Evolutionary conservation across 2,329 filamentous ascomycete genomes (phyloP).

Genomic region (Fusarium temperatum): DNA sequence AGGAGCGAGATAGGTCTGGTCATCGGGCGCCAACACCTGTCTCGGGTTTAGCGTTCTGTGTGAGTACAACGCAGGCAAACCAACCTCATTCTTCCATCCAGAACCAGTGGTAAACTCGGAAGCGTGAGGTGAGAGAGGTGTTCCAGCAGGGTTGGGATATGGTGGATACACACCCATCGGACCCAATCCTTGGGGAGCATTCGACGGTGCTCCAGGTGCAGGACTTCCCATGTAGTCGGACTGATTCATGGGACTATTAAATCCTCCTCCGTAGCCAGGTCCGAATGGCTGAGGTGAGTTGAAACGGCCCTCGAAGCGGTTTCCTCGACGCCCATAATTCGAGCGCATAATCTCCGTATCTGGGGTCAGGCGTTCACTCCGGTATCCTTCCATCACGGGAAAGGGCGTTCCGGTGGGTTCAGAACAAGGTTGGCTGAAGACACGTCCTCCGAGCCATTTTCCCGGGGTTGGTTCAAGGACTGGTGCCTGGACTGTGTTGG

Average conservation of each 20-base stretch:
- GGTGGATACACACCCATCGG: slow-evolving; percentile 52
- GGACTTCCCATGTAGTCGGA: slow-evolving; percentile 50
- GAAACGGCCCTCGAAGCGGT: slow-evolving; percentile 58
- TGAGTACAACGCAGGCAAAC: slow-evolving; percentile 26
- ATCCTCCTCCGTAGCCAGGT: slow-evolving; percentile 49
- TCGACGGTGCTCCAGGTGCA: slow-evolving; percentile 47
- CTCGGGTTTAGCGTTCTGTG: slow-evolving; percentile 21
- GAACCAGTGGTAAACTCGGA: slow-evolving; percentile 73
- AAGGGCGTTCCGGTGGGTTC: slow-evolving; percentile 51
- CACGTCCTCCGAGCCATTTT: slow-evolving; percentile 58
- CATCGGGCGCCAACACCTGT: slow-evolving; percentile 62
- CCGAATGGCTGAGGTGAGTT: slow-evolving; percentile 47
- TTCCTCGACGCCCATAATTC: slow-evolving; percentile 54
- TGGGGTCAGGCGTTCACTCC: slow-evolving; percentile 57
- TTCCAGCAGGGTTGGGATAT: slow-evolving; percentile 67
- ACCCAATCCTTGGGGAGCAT: slow-evolving; percentile 47
- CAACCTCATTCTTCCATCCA: slow-evolving; percentile 66
- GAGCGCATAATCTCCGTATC: slow-evolving; percentile 61
- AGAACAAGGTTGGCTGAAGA: slow-evolving; percentile 50
- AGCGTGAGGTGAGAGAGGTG: slow-evolving; percentile 76
- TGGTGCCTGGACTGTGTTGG: slow-evolving; percentile 47
- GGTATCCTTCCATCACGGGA: slow-evolving; percentile 52
- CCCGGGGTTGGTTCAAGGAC: slow-evolving; percentile 49
- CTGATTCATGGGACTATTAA: slow-evolving; percentile 46
- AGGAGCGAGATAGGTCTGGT: slow-evolving; percentile 82